These are phyloP conservation scores for Didymella pinodella DNA, from an alignment of 2,329 filamentous ascomycete species.

Conservation along the genomic window DNA sequence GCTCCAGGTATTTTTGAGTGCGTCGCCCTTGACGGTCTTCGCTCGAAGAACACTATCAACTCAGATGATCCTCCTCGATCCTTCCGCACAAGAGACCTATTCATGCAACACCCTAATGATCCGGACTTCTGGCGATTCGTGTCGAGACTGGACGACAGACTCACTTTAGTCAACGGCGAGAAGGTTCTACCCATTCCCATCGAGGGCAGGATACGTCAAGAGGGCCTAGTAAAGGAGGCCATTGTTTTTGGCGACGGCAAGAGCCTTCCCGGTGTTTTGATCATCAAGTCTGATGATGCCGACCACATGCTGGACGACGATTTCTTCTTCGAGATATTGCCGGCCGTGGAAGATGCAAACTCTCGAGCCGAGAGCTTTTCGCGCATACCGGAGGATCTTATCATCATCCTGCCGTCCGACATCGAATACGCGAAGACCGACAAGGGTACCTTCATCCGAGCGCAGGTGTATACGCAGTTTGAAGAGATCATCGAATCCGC, in stretches of 20 bases:
- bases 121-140: slow-evolving; percentile 58
- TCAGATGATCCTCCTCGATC: slow-evolving; percentile 53
- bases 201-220: slow-evolving; percentile 64
- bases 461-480: slow-evolving; percentile 60
- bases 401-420: slow-evolving; percentile 58
- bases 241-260: slow-evolving; percentile 65
- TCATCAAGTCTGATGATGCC: slow-evolving; percentile 60
- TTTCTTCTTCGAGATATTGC: slow-evolving; percentile 59
- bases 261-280: slow-evolving; percentile 61
- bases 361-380: slow-evolving; percentile 60
- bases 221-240: slow-evolving; percentile 62
- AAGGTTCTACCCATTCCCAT: slow-evolving; percentile 59
- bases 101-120: slow-evolving; percentile 54
- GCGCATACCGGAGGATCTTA: slow-evolving; percentile 61
- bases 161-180: slow-evolving; percentile 60
- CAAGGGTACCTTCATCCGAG: slow-evolving; percentile 65
- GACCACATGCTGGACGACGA: slow-evolving; percentile 54
- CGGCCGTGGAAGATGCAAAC: slow-evolving; percentile 62
- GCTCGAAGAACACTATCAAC: slow-evolving; percentile 53
- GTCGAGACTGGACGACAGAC: slow-evolving; percentile 56
- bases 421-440: slow-evolving; percentile 62
- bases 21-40: slow-evolving; percentile 50
- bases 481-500: slow-evolving; percentile 57
- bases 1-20: slow-evolving; percentile 53
- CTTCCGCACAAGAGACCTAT: slow-evolving; percentile 61